Conservation (phyloP, 2,329 filamentous ascomycete species). For the Phaeosphaeria sp. region DNA sequence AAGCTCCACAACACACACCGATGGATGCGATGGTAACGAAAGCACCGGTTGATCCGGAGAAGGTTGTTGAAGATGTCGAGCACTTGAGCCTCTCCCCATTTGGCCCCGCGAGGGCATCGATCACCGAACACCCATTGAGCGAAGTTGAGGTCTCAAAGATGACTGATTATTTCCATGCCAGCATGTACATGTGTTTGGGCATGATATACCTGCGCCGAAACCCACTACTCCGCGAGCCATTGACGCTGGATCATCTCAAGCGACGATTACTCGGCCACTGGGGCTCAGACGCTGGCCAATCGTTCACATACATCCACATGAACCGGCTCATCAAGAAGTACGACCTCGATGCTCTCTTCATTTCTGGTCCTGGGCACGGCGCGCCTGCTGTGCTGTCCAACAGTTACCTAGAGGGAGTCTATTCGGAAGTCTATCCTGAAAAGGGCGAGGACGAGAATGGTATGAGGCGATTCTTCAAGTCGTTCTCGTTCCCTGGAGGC, state of each 20-base stretch:
- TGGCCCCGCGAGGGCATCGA: slow-evolving; percentile 69
- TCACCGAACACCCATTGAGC: slow-evolving; percentile 66
- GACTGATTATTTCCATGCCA: slow-evolving; percentile 76
- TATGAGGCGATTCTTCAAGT: slow-evolving; percentile 79
- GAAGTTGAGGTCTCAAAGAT: slow-evolving; percentile 71
- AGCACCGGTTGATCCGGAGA: slow-evolving; percentile 30
- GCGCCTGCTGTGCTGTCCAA: slow-evolving; percentile 79
- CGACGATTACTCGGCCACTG: slow-evolving; percentile 77
- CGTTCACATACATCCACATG: slow-evolving; percentile 83
- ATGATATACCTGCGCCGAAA: slow-evolving; percentile 83
- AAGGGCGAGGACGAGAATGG: slow-evolving; percentile 73
- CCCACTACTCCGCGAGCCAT: slow-evolving; percentile 72
- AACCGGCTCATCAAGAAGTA: slow-evolving; percentile 84
- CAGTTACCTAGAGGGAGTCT: slow-evolving; percentile 78
- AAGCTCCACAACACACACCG: slow-evolving; percentile 8
- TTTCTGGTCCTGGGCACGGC: slow-evolving; percentile 80
- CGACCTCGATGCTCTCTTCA: slow-evolving; percentile 73
- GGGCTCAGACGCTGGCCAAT: slow-evolving; percentile 80
- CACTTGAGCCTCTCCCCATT: slow-evolving; percentile 62
- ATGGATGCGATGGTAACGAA: slow-evolving; percentile 35
- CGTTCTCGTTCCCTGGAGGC: slow-evolving; percentile 82
- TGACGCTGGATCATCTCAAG: slow-evolving; percentile 75
- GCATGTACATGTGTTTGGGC: slow-evolving; percentile 75
- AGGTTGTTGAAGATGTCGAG: slow-evolving; percentile 36
- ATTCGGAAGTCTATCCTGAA: slow-evolving; percentile 78